A percentile compares a stretch with the other conserved stretches of the same genome.
Conservation (phyloP, 495 filamentous ascomycete species). For the Hypoxylon cercidicola region DNA sequence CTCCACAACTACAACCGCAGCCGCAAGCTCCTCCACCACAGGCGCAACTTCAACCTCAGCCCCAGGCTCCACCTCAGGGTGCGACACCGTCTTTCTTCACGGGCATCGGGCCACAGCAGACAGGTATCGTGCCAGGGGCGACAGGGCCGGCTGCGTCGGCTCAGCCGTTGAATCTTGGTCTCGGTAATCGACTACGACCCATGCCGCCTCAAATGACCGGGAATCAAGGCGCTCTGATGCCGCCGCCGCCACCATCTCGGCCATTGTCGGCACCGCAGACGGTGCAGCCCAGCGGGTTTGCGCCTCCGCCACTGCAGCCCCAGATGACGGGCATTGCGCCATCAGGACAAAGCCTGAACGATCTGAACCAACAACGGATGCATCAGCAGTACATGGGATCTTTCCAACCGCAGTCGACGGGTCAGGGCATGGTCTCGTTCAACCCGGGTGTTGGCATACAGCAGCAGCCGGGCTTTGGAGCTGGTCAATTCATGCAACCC, state of each 20-base stretch:
- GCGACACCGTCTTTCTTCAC: slow-evolving; percentile 62
- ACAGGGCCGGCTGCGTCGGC: slow-evolving; percentile 38
- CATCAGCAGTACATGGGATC: slow-evolving; percentile 62
- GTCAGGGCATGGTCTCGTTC: slow-evolving; percentile 54
- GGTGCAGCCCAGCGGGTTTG: slow-evolving; percentile 77
- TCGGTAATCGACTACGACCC: slow-evolving; percentile 73
- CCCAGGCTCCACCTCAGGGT: slow-evolving; percentile 57
- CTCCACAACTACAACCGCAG: slow-evolving; percentile 54
- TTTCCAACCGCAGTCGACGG: slow-evolving; percentile 55
- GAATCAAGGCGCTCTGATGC: slow-evolving; percentile 68
- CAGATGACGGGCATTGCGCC: slow-evolving; percentile 86
- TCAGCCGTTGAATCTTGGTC: slow-evolving; percentile 53
- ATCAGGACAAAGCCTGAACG: slow-evolving; percentile 78
- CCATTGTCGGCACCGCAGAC: slow-evolving; percentile 92
- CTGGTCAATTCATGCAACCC: slow-evolving; percentile 60
- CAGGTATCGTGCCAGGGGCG: slow-evolving; percentile 45
- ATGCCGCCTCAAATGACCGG: slow-evolving; percentile 71
- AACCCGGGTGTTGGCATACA: slow-evolving; percentile 52
- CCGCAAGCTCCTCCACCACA: slow-evolving; percentile 60
- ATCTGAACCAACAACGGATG: slow-evolving; percentile 74
- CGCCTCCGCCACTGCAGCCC: slow-evolving; percentile 78
- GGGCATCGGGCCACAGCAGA: slow-evolving; percentile 47
- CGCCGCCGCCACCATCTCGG: slow-evolving; percentile 84
- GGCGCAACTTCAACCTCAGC: slow-evolving; percentile 52
- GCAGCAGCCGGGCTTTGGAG: slow-evolving; percentile 67